Base-by-base conservation (phyloP, 805 yeast species). In the Starmerella etchellsii region DNA sequence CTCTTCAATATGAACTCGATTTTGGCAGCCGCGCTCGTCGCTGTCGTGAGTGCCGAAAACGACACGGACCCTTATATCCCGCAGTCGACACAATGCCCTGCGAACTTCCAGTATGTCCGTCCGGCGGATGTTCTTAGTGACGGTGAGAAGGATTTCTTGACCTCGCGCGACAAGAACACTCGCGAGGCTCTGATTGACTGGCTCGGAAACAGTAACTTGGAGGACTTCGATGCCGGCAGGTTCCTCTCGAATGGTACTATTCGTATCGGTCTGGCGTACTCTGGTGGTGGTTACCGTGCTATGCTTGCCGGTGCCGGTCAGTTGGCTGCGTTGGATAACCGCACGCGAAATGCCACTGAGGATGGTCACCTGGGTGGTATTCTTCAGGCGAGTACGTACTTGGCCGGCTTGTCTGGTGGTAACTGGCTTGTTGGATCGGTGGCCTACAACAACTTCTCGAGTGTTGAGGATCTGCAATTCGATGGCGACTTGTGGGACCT, bases 211-310 rank as follows among this genome's bases (percentile, higher is more conserved):
- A 63, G 70, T 21, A 66, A 66, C 42, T 50, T 74, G 58, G 56
- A 63, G 14, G 74, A 67, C 46, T 70, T 74, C 48, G 68, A 71
- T 46, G 69, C 70, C 2, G 64, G 66, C 2, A 26, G 36, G 16
- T 66, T 50, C 39, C 36, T 51, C 30, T 34, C 42, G 25, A 47
- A 51, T 38, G 20, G 47, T 11, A 51, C 73, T 15, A 42, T 51
- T 20, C 44, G 50, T 3, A 37, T 49, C 20, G 69, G 66, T 7
- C 44, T 63, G 14, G 77, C 84, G 6, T 74, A 77, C 50, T 74
- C 83, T 15, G 95, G 95, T 34, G 96, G 96, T 52, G 96, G 96
- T 4, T 85, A 72, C 54, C 59, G 81, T 39, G 70, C 81, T 7
- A 73, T 76, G 77, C 52, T 76, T 16, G 62, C 65, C 15, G 76